phyloP scores from a whole-genome alignment of 106 monocot genomes.

The Apostasia shenzhenica region DNA sequence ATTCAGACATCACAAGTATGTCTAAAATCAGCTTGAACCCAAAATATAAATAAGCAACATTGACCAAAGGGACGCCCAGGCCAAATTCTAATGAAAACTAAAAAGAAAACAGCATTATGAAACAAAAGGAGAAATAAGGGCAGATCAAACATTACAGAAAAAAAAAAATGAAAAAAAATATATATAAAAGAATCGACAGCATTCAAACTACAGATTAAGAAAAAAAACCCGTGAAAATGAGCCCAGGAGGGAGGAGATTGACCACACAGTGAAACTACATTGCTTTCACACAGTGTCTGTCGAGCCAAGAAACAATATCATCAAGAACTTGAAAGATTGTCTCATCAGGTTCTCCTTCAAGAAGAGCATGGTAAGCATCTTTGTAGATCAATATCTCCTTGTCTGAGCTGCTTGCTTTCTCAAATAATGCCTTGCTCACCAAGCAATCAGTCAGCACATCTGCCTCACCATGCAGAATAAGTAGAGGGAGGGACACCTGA shows the following conservation, averaged over 20 bases:
- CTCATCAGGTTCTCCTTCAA: conserved; percentile 90
- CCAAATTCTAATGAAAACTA: too few relatives aligned
- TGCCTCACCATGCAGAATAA: conserved; percentile 80
- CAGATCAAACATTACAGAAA: too few relatives aligned
- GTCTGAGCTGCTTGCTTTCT: conserved; percentile 68
- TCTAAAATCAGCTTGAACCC: too few relatives aligned
- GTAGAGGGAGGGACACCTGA: conserved; percentile 82
- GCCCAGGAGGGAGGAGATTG: neutral
- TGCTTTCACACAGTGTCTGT: conserved; percentile 19
- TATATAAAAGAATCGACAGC: too few relatives aligned
- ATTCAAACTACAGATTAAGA: too few relatives aligned
- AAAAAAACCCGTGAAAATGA: neutral
- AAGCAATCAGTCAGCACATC: conserved; percentile 81
- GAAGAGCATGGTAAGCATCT: conserved; percentile 68
- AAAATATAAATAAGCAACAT: too few relatives aligned
- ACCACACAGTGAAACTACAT: conserved; percentile 1
- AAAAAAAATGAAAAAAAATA: too few relatives aligned
- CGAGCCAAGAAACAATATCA: conserved; percentile 74
- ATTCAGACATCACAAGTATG: too few relatives aligned
- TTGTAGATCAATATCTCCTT: conserved; percentile 67
- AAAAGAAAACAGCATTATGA: too few relatives aligned
- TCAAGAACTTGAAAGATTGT: conserved; percentile 64
- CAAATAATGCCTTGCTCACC: conserved; percentile 75
- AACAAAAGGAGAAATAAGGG: too few relatives aligned
- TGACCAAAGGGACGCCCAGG: too few relatives aligned